Base-by-base conservation (phyloP, 768 basidiomycete species). In the Steccherinum ochraceum region DNA sequence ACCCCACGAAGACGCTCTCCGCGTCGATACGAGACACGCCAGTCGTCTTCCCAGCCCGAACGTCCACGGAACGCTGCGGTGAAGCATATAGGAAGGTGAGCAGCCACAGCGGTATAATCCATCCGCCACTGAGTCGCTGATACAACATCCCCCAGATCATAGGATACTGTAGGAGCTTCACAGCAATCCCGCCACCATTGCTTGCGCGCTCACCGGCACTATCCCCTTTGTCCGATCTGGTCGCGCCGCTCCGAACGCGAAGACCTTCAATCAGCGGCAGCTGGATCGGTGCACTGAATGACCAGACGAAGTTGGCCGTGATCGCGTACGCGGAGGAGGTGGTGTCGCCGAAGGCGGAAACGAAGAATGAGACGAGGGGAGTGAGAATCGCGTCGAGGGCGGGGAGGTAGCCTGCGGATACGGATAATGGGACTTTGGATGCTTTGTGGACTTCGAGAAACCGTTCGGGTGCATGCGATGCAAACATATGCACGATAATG, bases 41-140 rank as follows among this genome's bases (percentile, higher is more conserved):
- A n/a, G n/a, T n/a, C n/a, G n/a, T n/a, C n/a, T n/a, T n/a, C n/a
- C n/a, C n/a, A n/a, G n/a, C n/a, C n/a, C n/a, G n/a, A 7, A 16
- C 7, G 7, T 35, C 30, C 7, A 7, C 30, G 7, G 7, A 16
- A 7, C 7, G 30, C 7, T 35, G 7, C 7, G 30, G 30, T 7
- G 7, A 16, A 7, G 30, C 30, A 7, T 49, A 39, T 21, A 49
- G 35, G 30, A 30, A 49, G 5, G 40, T 39, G 19, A 41, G 39
- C 7, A 49, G 40, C 48, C 48, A 49, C 18, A 49, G 48, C n/a
- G 48, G 48, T n/a, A 49, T 27, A 11, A 49, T 20, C 48, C 48
- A 49, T 12, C 48, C 48, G 21, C 48, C 48, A 19, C 39, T 40
- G 18, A 49, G 21, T n/a, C 48, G 35, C 21, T 49, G 48, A 39